A percentile compares a stretch with the other conserved stretches of the same genome.
These are phyloP conservation scores for Fusarium decemcellulare DNA, from an alignment of 2,329 filamentous ascomycete genomes.

Conservation along the genomic window DNA sequence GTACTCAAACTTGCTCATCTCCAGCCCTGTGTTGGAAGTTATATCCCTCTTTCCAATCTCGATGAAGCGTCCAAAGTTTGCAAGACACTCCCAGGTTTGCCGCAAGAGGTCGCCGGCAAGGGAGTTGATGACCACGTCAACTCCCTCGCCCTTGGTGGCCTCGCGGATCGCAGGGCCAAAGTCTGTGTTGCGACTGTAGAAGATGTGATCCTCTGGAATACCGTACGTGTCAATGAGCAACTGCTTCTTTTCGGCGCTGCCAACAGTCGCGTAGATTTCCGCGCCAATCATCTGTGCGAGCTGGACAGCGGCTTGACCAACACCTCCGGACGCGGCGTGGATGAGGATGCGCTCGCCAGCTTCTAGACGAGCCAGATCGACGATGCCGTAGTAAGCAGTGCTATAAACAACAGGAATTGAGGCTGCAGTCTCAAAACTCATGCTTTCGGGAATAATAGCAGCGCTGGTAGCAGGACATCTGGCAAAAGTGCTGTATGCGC, in stretches of 20 bases:
- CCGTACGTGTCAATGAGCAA: constrained; percentile 45
- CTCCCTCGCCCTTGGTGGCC: not conserved
- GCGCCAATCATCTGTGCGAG: constrained; percentile 44
- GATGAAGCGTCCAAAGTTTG: not conserved
- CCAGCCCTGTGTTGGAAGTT: not conserved
- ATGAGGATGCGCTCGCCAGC: constrained; percentile 50
- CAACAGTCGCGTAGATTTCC: constrained; percentile 52
- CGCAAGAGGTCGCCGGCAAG: not conserved
- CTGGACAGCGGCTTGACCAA: constrained; percentile 51
- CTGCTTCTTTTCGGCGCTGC: constrained; percentile 49
- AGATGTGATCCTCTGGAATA: constrained; percentile 49
- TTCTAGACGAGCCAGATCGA: constrained; percentile 31
- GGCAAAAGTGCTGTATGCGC: constrained; percentile 30
- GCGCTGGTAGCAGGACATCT: constrained; percentile 60
- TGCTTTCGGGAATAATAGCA: constrained; percentile 22
- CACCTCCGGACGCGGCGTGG: constrained; percentile 40
- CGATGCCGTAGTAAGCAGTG: constrained; percentile 37
- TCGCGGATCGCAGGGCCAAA: constrained; percentile 46
- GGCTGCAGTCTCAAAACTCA: constrained; percentile 22
- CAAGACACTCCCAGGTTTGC: not conserved
- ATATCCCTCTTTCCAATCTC: not conserved
- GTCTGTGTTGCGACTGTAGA: constrained; percentile 45
- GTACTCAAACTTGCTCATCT: constrained; percentile 7
- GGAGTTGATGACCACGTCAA: not conserved
- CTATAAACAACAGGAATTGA: constrained; percentile 35